Base-by-base conservation (phyloP, 1,139 yeast genomes). In the Suhomyces ambrosiae region DNA sequence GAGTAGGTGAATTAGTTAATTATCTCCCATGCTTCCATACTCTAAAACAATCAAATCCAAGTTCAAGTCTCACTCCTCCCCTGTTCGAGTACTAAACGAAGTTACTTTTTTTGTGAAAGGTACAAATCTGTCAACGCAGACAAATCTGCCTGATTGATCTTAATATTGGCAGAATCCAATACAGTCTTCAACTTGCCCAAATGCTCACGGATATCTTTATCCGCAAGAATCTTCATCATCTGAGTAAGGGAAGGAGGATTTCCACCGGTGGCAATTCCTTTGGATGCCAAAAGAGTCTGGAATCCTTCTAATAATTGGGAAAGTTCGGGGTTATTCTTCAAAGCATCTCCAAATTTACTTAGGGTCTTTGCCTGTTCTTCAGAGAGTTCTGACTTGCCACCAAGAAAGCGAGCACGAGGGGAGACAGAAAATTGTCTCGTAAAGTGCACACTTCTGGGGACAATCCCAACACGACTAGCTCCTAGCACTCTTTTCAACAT, bases 221-320 rank as follows among this genome's bases (percentile, higher is more conserved):
- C 71, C 30, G 67, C 52, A 40, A 69, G 54, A 30, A 70, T 54
- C 45, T 59, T 61, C 56, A 70, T 58, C 62, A 70, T 55, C 41
- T 65, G 61, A 40, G 63, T 47, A 53, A 69, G 52, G 12, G 64
- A 60, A 3, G 74, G 74, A 6, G 62, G 61, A 34, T 57, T 47
- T 2, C 59, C 60, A 2, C 54, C 59, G 3, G 62, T 54, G 26
- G 59, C 47, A 32, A 67, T 55, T 13, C 74, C 74, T 44, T 68
- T 69, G 3, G 47, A 49, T 19, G 54, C 53, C 39, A 70, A 58
- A 16, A 65, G 49, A 6, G 44, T 40, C 46, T 65, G 70, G 41
- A 71, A 65, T 24, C 65, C 61, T 7, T 53, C 49, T 32, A 67
- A 54, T 17, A 61, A 46, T 27, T 53, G 41, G 35, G 54, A 36